Percentiles rank a stretch among this genome's conserved stretches.
Evolutionary conservation across 306 rosid genomes (phyloP).

Genomic region (Prunus campanulata): DNA sequence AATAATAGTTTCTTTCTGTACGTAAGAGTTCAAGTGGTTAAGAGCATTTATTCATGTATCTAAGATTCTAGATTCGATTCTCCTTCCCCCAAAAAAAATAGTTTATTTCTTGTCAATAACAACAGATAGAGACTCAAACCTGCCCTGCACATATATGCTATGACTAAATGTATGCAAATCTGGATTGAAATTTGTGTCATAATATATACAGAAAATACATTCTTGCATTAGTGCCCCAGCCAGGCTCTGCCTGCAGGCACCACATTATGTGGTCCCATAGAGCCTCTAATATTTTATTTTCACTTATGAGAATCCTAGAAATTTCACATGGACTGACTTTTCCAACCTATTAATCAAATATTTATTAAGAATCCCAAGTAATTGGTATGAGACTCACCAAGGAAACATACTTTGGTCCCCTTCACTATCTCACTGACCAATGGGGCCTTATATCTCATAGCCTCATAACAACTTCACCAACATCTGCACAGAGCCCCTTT

Average conservation of each 20-base stretch:
- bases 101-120: too few relatives aligned
- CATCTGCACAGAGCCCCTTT: background rate
- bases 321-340: conserved; percentile 7
- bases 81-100: background rate
- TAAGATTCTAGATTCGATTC: too few relatives aligned
- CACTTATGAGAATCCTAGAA: conserved; percentile 10
- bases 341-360: background rate
- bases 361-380: background rate
- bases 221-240: background rate
- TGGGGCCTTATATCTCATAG: background rate
- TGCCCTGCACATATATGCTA: too few relatives aligned
- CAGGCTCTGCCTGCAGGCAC: background rate
- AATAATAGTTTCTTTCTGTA: too few relatives aligned
- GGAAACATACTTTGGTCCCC: background rate
- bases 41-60: too few relatives aligned
- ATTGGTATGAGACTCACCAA: background rate
- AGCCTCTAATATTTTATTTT: background rate
- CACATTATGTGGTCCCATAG: background rate
- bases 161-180: background rate
- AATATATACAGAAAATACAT: background rate
- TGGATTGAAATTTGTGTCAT: background rate
- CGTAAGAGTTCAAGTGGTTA: too few relatives aligned
- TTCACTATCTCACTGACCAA: background rate
- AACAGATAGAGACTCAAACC: too few relatives aligned
- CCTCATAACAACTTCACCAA: background rate